phyloP scores from a whole-genome alignment of 169 alveolate genomes.

The Plasmodium inui region DNA sequence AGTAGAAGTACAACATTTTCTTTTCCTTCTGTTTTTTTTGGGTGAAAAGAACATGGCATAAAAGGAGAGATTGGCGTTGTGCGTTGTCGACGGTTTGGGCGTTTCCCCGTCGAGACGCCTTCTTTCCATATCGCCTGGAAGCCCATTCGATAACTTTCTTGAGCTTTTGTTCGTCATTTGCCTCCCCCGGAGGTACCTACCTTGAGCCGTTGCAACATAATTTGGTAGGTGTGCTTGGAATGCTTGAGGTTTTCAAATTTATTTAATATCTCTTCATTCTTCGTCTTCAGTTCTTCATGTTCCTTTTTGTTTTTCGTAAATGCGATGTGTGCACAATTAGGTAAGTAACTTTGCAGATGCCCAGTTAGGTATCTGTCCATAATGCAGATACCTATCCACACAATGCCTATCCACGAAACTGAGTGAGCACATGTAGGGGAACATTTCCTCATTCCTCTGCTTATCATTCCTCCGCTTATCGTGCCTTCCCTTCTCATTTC shows the following conservation, averaged over 20 bases:
- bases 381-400: not conserved
- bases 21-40: slow-evolving; percentile 45
- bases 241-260: slow-evolving; percentile 70
- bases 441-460: not conserved
- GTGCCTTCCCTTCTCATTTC: not conserved
- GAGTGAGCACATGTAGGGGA: not conserved
- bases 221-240: slow-evolving; percentile 58
- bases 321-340: not conserved
- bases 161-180: not conserved
- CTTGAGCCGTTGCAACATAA: slow-evolving; percentile 67
- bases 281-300: slow-evolving; percentile 50
- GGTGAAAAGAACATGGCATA: not conserved
- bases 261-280: slow-evolving; percentile 49
- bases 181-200: not conserved
- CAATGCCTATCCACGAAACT: not conserved
- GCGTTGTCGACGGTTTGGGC: not conserved
- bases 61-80: not conserved
- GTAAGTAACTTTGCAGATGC: not conserved
- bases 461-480: not conserved
- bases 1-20: slow-evolving; percentile 44
- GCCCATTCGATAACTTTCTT: not conserved
- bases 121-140: not conserved
- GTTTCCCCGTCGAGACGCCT: not conserved
- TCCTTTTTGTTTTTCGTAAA: slow-evolving; percentile 11
- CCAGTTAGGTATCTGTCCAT: not conserved